These are phyloP conservation scores for Myxozyma melibiosi DNA, from an alignment of 805 yeast genomes.

Conservation along the genomic window DNA sequence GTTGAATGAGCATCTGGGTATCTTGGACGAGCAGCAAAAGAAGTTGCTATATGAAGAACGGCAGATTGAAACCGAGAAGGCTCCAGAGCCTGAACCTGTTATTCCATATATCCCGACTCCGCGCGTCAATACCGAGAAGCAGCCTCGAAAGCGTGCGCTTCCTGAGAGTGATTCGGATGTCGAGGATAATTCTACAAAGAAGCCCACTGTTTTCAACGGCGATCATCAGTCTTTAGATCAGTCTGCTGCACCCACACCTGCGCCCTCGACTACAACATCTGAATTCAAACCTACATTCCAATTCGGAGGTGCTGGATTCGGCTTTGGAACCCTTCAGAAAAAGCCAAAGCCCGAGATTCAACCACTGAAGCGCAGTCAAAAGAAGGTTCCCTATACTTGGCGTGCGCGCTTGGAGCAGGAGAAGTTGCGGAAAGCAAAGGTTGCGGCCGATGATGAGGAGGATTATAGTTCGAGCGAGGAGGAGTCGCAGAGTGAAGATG, in stretches of 20 bases:
- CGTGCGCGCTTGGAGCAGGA: slow-evolving; percentile 55
- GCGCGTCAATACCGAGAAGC: slow-evolving; percentile 17
- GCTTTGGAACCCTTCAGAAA: slow-evolving; percentile 43
- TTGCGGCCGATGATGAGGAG: slow-evolving; percentile 62
- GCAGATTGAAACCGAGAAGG: slow-evolving; percentile 60
- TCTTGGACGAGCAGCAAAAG: slow-evolving; percentile 61
- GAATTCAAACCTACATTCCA: not conserved
- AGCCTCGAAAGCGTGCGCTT: slow-evolving; percentile 12
- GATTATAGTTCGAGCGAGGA: slow-evolving; percentile 43
- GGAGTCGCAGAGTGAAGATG: slow-evolving; percentile 41
- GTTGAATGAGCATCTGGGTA: slow-evolving; percentile 69
- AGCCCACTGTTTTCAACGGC: no score
- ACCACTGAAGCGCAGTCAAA: slow-evolving; percentile 27
- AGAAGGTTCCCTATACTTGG: slow-evolving; percentile 74
- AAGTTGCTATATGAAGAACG: slow-evolving; percentile 72
- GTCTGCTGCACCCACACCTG: slow-evolving; percentile 7
- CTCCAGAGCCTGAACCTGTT: not conserved
- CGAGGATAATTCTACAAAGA: no score
- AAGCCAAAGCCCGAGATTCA: slow-evolving; percentile 4
- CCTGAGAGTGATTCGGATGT: slow-evolving; percentile 41
- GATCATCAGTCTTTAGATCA: no score
- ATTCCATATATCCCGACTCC: slow-evolving; percentile 37
- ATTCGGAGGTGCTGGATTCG: slow-evolving; percentile 50
- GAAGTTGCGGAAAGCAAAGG: slow-evolving; percentile 48
- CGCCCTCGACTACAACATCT: not conserved